Evolutionary conservation across 2,329 filamentous ascomycete genomes (phyloP).

Genomic region (Ascochyta koolunga): DNA sequence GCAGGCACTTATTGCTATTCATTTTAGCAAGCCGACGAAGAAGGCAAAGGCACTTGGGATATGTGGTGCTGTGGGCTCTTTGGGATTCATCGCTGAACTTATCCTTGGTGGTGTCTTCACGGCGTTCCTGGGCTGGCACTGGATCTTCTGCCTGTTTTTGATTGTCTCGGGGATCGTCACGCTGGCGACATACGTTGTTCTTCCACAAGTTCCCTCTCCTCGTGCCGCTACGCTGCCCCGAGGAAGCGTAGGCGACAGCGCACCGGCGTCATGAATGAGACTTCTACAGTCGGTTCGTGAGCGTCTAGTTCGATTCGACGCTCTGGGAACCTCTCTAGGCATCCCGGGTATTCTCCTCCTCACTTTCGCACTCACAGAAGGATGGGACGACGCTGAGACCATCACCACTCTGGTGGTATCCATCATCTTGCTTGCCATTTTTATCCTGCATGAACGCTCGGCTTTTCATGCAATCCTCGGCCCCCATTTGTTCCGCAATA

Average conservation of each 20-base stretch:
- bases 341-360: constrained; percentile 6
- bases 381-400: constrained; percentile 1
- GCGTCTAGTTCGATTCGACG: constrained; percentile 2
- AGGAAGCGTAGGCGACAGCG: background rate
- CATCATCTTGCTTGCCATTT: background rate
- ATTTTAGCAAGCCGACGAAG: background rate
- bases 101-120: background rate
- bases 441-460: background rate
- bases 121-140: background rate
- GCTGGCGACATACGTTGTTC: background rate
- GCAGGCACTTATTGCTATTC: constrained; percentile 1
- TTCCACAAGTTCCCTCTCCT: background rate
- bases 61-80: constrained; percentile 2
- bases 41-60: constrained; percentile 2
- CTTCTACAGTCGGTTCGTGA: background rate
- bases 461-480: background rate
- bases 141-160: background rate
- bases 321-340: background rate
- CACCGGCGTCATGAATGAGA: background rate
- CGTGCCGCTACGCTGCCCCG: background rate
- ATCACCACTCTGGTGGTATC: constrained; percentile 2
- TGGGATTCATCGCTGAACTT: constrained; percentile 2
- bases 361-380: constrained; percentile 2
- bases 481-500: background rate
- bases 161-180: background rate